These are phyloP conservation scores for Aureobasidium mangrovei DNA, from an alignment of 2,329 filamentous ascomycete species.

Conservation along the genomic window DNA sequence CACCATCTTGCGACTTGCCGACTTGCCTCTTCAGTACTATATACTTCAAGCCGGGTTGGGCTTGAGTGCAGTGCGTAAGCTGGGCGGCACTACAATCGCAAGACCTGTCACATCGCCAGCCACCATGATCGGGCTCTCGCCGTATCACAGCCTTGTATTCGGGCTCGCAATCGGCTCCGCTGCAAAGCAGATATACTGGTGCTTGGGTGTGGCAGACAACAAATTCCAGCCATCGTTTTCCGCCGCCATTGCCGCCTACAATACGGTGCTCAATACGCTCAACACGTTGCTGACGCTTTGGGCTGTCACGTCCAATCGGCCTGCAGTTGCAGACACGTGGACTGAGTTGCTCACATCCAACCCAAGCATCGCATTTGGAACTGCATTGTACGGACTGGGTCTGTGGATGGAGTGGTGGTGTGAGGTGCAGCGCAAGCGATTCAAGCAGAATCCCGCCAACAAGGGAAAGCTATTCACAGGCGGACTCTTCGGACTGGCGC, in stretches of 20 bases:
- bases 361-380: conserved; percentile 15
- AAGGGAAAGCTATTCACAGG: conserved; percentile 21
- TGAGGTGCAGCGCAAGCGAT: conserved; percentile 22
- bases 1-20: conserved; percentile 16
- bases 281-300: conserved; percentile 21
- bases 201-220: conserved; percentile 18
- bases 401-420: conserved; percentile 21
- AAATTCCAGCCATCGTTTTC: conserved; percentile 17
- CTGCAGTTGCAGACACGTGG: conserved; percentile 11
- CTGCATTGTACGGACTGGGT: conserved; percentile 18
- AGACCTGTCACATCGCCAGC: conserved; percentile 1
- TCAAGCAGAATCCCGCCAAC: conserved; percentile 21
- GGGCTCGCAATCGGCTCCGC: conserved; percentile 19
- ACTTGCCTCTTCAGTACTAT: conserved; percentile 20
- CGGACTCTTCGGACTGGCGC: conserved; percentile 20
- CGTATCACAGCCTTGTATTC: conserved; percentile 20
- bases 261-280: conserved; percentile 20
- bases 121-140: conserved; percentile 18
- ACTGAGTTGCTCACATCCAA: conserved; percentile 12
- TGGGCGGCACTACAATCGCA: conserved; percentile 15
- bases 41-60: conserved; percentile 16
- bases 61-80: conserved; percentile 4
- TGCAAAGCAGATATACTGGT: conserved; percentile 24
- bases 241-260: conserved; percentile 18
- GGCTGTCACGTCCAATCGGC: conserved; percentile 18